A percentile compares a stretch with the other conserved stretches of the same genome.
phyloP scores from a whole-genome alignment of 2,329 filamentous ascomycete genomes.

The Neofusicoccum cordaticola region DNA sequence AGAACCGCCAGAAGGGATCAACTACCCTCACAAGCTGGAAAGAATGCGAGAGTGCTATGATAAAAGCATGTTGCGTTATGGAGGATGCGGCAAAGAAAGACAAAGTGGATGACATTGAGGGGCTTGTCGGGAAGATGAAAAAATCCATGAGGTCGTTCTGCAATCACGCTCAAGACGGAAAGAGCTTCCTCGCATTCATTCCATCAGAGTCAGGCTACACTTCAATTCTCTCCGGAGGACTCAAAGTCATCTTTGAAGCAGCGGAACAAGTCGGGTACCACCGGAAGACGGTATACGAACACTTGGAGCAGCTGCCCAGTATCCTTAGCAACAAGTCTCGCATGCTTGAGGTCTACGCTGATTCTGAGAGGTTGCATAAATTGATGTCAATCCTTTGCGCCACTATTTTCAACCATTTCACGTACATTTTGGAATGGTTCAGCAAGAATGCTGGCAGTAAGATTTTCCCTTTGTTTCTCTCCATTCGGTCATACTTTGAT shows the following conservation, averaged over 20 bases:
- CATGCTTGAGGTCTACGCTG: constrained; percentile 9
- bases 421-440: constrained; percentile 18
- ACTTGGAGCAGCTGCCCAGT: constrained; percentile 13
- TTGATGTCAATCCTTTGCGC: constrained; percentile 13
- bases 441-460: constrained; percentile 7
- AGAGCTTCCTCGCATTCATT: constrained; percentile 8
- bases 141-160: neutral
- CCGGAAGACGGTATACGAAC: constrained; percentile 17
- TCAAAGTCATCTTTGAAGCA: constrained; percentile 18
- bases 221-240: constrained; percentile 18
- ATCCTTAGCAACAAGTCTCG: constrained; percentile 12
- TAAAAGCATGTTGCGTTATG: neutral
- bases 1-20: neutral
- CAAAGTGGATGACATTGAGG: neutral
- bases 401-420: constrained; percentile 13
- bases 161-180: constrained; percentile 11
- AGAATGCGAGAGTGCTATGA: neutral
- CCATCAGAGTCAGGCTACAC: constrained; percentile 15
- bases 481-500: too few species aligned
- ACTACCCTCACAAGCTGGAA: neutral
- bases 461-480: neutral
- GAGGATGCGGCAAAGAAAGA: neutral
- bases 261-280: constrained; percentile 10
- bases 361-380: neutral
- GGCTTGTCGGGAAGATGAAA: neutral